Conservation (phyloP, 139 green algal genomes). For the Desmodesmus armatus region DNA sequence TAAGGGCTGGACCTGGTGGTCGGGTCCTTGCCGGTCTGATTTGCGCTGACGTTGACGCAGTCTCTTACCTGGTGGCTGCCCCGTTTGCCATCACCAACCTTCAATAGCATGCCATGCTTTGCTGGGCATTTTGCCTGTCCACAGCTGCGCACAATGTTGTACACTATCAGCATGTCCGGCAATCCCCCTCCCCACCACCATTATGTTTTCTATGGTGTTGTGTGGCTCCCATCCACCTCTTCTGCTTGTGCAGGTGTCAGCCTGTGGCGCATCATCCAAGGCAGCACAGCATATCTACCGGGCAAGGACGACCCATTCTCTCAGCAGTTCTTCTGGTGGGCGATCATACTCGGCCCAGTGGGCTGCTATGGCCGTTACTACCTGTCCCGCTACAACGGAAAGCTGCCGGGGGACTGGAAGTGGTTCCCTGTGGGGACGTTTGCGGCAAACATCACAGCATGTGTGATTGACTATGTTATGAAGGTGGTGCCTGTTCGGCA, state of each 20-base stretch:
- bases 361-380: conserved; percentile 71
- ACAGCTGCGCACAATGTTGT: too few species aligned
- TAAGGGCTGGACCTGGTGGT: too few species aligned
- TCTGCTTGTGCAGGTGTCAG: conserved; percentile 20
- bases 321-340: conserved; percentile 40
- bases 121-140: too few species aligned
- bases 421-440: conserved; percentile 85
- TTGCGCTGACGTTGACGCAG: too few species aligned
- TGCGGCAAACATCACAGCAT: conserved; percentile 78
- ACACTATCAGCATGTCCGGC: too few species aligned
- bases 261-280: conserved; percentile 17
- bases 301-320: not conserved
- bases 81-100: too few species aligned
- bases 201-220: too few species aligned
- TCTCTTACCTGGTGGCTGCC: too few species aligned
- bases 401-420: conserved; percentile 23
- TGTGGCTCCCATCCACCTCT: not conserved
- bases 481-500: conserved; percentile 36
- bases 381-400: conserved; percentile 74
- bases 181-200: too few species aligned
- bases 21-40: too few species aligned
- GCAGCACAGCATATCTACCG: too few species aligned
- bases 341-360: conserved; percentile 54
- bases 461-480: conserved; percentile 59
- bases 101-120: too few species aligned